Evolutionary conservation across 2,329 filamentous ascomycete species (phyloP).

Genomic region (Diplocarpon mali): DNA sequence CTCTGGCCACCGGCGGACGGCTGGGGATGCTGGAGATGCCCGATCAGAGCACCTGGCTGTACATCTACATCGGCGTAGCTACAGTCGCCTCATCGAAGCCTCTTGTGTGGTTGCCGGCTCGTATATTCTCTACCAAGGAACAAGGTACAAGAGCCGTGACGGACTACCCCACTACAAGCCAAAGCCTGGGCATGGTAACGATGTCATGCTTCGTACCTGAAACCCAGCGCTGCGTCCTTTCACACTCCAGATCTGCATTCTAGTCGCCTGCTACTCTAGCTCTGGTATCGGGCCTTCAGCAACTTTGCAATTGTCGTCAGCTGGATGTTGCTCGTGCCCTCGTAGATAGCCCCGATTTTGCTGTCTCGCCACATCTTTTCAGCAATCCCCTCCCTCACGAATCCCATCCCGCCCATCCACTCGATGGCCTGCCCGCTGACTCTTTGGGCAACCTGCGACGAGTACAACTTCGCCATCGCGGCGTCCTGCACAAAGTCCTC

Average conservation of each 20-base stretch:
- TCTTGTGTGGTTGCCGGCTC: no score
- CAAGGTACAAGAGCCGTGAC: no score
- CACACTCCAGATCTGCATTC: neutral
- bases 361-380: constrained; percentile 98
- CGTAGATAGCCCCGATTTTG: constrained; percentile 98
- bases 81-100: no score
- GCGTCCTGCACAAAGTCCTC: constrained; percentile 92
- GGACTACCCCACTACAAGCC: no score
- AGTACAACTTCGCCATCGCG: constrained; percentile 95
- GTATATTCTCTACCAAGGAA: no score
- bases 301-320: constrained; percentile 60
- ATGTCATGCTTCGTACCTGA: no score
- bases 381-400: constrained; percentile 87
- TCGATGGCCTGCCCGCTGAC: constrained; percentile 83
- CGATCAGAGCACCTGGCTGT: no score
- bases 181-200: no score
- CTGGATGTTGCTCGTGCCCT: constrained; percentile 76
- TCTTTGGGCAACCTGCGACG: constrained; percentile 81
- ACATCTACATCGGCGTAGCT: no score
- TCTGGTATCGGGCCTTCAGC: constrained; percentile 57
- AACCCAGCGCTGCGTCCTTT: neutral
- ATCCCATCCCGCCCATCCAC: constrained; percentile 99
- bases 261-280: neutral
- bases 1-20: no score
- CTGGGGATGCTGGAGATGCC: no score